Percentiles rank a stretch among this genome's conserved stretches.
These are phyloP conservation scores for Maudiozyma turicensis DNA, from an alignment of 805 yeast genomes.

Conservation along the genomic window DNA sequence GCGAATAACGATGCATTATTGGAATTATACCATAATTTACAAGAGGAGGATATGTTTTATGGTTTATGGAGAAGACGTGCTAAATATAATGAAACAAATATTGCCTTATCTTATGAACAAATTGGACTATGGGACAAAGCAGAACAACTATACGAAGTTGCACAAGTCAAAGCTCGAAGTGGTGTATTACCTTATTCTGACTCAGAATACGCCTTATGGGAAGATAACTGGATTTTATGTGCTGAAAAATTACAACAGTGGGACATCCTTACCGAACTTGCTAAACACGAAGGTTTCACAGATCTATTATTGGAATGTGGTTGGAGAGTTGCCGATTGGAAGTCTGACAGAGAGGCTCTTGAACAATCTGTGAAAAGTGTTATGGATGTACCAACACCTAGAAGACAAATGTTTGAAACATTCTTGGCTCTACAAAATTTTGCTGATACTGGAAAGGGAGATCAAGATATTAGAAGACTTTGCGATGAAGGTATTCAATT, in stretches of 20 bases:
- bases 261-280: slow-evolving; percentile 93
- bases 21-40: slow-evolving; percentile 78
- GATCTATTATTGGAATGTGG: slow-evolving; percentile 95
- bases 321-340: slow-evolving; percentile 99
- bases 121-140: slow-evolving; percentile 93
- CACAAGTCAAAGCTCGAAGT: slow-evolving; percentile 92
- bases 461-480: slow-evolving; percentile 72
- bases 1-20: slow-evolving; percentile 83
- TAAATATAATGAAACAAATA: slow-evolving; percentile 83
- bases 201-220: slow-evolving; percentile 93
- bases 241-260: slow-evolving; percentile 96
- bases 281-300: slow-evolving; percentile 96
- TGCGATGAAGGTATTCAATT: slow-evolving; percentile 96
- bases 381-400: slow-evolving; percentile 97
- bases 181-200: slow-evolving; percentile 94
- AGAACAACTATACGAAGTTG: slow-evolving; percentile 85
- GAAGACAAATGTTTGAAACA: slow-evolving; percentile 92
- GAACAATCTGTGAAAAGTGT: slow-evolving; percentile 92
- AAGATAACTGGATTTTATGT: slow-evolving; percentile 95
- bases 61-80: slow-evolving; percentile 97
- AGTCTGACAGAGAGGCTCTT: slow-evolving; percentile 84
- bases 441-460: slow-evolving; percentile 80
- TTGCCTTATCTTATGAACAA: slow-evolving; percentile 91
- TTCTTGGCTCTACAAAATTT: slow-evolving; percentile 87
- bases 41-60: slow-evolving; percentile 94